Percentiles rank a stretch among this genome's conserved stretches.
These are phyloP conservation scores for Saccharomycopsis fibuligera DNA, from an alignment of 805 yeast species.

Conservation along the genomic window DNA sequence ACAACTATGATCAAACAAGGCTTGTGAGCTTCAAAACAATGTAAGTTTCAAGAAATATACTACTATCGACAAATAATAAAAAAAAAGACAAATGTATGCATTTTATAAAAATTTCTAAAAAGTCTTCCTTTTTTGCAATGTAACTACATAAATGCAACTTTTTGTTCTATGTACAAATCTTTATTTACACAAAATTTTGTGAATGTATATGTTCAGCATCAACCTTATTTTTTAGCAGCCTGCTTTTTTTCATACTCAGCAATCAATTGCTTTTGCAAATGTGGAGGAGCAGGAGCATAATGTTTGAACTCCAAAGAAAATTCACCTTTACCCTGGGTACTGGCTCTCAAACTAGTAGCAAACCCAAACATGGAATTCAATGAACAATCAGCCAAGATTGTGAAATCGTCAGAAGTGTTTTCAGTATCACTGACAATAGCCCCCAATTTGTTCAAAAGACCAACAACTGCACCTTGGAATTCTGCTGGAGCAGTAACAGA, in stretches of 20 bases:
- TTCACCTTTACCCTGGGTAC: slow-evolving; percentile 98
- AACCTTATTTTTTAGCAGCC: slow-evolving; percentile 31
- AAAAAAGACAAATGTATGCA: no score
- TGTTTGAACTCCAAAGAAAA: slow-evolving; percentile 91
- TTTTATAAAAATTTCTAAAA: no score
- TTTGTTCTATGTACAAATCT: not conserved
- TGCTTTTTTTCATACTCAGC: slow-evolving; percentile 70
- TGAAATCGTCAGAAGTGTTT: slow-evolving; percentile 89
- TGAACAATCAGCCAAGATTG: slow-evolving; percentile 92
- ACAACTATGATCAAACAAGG: no score
- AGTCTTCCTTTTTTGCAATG: no score
- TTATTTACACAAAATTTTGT: not conserved
- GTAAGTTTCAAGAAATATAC: no score
- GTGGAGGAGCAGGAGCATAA: slow-evolving; percentile 86
- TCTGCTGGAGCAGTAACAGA: slow-evolving; percentile 92
- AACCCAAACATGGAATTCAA: slow-evolving; percentile 94
- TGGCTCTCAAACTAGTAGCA: slow-evolving; percentile 90
- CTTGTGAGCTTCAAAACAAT: no score
- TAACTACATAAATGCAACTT: not conserved
- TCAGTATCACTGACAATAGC: slow-evolving; percentile 94
- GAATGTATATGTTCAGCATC: no score
- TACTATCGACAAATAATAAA: no score
- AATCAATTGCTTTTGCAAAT: slow-evolving; percentile 82
- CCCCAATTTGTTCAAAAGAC: slow-evolving; percentile 82
- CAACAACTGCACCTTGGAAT: slow-evolving; percentile 91